Evolutionary conservation across 306 rosid species (phyloP), one percentile per base, ranked within the genome.

Genomic region (Hippophae tibetana): DNA sequence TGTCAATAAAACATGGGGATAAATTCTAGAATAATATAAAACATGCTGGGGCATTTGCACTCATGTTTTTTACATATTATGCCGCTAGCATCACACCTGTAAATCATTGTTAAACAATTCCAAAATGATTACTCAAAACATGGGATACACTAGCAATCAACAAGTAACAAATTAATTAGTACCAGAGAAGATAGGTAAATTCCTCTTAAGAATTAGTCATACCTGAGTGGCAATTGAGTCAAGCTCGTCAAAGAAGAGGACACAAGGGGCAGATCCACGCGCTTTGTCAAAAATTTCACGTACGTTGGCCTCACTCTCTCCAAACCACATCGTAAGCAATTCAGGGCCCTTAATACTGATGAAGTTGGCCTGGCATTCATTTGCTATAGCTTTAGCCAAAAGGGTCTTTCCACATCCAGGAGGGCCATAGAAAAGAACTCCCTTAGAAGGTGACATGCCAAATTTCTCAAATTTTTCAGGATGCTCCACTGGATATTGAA

Each of bases 361-460:
- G 61, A 84, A 84, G 76, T 84, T 81, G 60, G 90, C 82, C 58
- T 84, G 85, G 52, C 90, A 84, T 58, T 84, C 92, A 48, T 78
- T 80, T 52, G 86, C 90, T 70, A 80, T 84, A 56, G 90, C 84
- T 66, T 84, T 78, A 7, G 90, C 86, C 43, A 84, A 84, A 10
- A 84, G 80, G 38, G 90, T 78, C 66, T 84, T 84, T 40, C 86
- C 86, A 63, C 90, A 81, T 42, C 90, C 87, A 31, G 90, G 90
- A 49, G 90, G 85, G 44, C 87, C 90, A 66, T 78, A 78, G 57
- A 84, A 78, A 42, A 84, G 87, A 64, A 81, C 92, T 60, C 92
- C 87, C 72, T 84, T 84, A 7, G 87, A 84, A 61, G 87, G 90
- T 49, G 87, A 76, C 90, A 84, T 84, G 73, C 90, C 90, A 64